A percentile compares a stretch with the other conserved stretches of the same genome.
Conservation (phyloP, 2,329 filamentous ascomycete species). For the Aspergillus uvarum region DNA sequence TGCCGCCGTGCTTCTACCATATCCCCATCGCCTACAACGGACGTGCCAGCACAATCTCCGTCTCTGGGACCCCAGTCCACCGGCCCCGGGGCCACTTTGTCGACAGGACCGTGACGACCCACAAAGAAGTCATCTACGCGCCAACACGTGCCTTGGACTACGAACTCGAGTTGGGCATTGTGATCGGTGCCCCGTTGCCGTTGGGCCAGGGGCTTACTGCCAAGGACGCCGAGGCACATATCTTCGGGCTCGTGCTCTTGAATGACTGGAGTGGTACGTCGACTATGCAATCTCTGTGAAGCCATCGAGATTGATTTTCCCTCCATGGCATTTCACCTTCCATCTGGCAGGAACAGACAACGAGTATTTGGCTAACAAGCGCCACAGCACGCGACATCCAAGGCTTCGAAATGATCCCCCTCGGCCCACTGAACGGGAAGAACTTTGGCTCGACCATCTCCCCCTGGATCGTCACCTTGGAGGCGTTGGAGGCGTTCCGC, state of each 20-base stretch:
- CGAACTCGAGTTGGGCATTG: constrained; percentile 47
- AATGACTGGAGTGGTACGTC: constrained; percentile 57
- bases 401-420: constrained; percentile 59
- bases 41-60: constrained; percentile 54
- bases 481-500: constrained; percentile 51
- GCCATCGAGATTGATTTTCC: too few species aligned
- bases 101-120: constrained; percentile 16
- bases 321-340: too few species aligned
- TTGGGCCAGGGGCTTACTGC: constrained; percentile 41
- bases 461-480: constrained; percentile 62
- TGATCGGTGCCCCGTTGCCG: constrained; percentile 45
- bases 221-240: constrained; percentile 56
- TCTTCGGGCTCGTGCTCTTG: constrained; percentile 62
- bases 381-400: constrained; percentile 53
- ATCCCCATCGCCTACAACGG: constrained; percentile 57
- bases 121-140: constrained; percentile 24
- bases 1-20: constrained; percentile 45
- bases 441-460: constrained; percentile 60
- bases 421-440: constrained; percentile 63
- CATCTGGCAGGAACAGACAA: too few species aligned
- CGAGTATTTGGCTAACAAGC: too few species aligned
- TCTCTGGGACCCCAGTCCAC: constrained; percentile 50
- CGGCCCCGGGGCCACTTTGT: constrained; percentile 47
- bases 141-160: constrained; percentile 38
- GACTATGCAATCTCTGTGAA: not conserved